Evolutionary conservation across 2,329 filamentous ascomycete species (phyloP), one percentile per base, ranked within the genome.

Genomic region (Stachybotrys chlorohalonatus): DNA sequence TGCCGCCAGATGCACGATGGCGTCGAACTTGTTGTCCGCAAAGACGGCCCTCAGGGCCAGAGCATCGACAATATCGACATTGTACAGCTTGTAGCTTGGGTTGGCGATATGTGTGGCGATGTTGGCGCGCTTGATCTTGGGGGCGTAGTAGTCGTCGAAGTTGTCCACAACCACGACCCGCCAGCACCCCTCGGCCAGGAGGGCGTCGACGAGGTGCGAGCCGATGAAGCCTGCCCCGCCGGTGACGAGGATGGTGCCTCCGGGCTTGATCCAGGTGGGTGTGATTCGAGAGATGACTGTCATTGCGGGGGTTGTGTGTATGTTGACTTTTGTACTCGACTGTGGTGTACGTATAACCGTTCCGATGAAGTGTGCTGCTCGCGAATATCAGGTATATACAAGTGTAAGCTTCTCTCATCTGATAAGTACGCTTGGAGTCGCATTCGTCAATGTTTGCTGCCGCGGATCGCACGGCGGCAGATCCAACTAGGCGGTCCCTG

Each of bases 161-260:
- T 64, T 64, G 55, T 64, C 62, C 2, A 63, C 52, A 11, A 64
- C 61, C 11, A 53, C 51, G 30, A 64, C 62, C 7, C 36, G 49
- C 60, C 60, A 63, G 54, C 52, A 47, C 16, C 58, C 61, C 47
- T 60, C 58, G 11, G 49, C 52, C 24, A 64, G 57, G 2, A 64
- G 60, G 7, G 46, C 32, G 5, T 62, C 60, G n/a, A 64, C 62
- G 5, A 64, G 52, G 49, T 64, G 54, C 3, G 62, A 64, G 11
- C 62, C 61, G 47, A 63, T 64, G 58, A 64, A 64, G 46, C 62
- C 62, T 5, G 62, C 62, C 39, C 62, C 62, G 32, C 61, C 60
- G 7, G 62, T 64, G 55, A 64, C 55, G 2, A 64, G 57, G 16
- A 64, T 42, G 36, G 36, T 13, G 4, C 49, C 49, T 15, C 49